These are phyloP conservation scores for Aspergillus pseudotamarii DNA, from an alignment of 2,329 filamentous ascomycete species.

Conservation along the genomic window DNA sequence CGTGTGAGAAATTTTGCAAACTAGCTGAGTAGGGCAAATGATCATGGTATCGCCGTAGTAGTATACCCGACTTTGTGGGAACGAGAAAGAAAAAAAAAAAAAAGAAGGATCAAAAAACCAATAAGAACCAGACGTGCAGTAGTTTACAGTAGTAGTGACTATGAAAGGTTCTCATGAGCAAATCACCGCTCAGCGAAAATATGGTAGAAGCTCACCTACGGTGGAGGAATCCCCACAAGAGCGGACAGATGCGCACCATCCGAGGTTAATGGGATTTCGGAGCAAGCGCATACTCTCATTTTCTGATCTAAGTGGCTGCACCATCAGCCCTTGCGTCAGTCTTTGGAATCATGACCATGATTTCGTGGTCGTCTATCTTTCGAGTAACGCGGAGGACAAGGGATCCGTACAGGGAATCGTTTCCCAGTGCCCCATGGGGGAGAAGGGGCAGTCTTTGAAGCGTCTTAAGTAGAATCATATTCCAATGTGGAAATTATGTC, in stretches of 20 bases:
- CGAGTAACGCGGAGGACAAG: neutral
- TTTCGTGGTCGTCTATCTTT: neutral
- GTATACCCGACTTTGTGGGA: constrained; percentile 1
- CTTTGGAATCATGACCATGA: neutral
- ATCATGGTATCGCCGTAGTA: constrained; percentile 7
- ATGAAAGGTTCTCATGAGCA: neutral
- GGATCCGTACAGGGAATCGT: neutral
- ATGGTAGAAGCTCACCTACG: neutral
- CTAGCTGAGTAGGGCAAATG: constrained; percentile 6
- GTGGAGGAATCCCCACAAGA: neutral
- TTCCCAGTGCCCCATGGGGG: neutral
- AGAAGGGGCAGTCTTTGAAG: neutral
- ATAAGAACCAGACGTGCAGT: neutral
- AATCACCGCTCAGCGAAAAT: constrained; percentile 11
- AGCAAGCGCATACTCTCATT: neutral
- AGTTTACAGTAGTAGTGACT: neutral
- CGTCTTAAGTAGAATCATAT: neutral
- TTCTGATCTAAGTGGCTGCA: neutral
- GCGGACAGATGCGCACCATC: neutral
- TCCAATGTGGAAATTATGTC: neutral
- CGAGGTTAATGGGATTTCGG: neutral
- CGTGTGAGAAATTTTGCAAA: constrained; percentile 6
- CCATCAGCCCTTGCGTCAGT: neutral
- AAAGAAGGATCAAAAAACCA: constrained; percentile 8
- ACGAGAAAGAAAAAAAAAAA: constrained; percentile 5